phyloP scores from a whole-genome alignment of 129 eudicot species.

The Sambucus nigra region DNA sequence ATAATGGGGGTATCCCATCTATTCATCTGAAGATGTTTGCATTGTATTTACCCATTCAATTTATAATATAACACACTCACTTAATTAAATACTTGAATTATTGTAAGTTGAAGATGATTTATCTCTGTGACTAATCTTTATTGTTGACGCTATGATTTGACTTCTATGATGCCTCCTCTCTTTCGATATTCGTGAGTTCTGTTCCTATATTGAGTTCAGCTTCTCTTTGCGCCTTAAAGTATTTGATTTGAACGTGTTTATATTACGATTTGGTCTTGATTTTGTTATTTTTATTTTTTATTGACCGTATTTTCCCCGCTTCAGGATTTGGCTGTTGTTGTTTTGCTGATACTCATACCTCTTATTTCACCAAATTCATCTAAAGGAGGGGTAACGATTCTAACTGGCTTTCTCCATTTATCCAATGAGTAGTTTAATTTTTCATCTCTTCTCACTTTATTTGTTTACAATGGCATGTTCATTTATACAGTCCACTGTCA shows the following conservation, averaged over 20 bases:
- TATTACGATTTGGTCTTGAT: neutral
- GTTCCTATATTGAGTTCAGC: too few relatives aligned
- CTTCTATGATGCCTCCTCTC: too few relatives aligned
- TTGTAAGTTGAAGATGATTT: too few relatives aligned
- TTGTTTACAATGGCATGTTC: neutral
- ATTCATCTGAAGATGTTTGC: neutral
- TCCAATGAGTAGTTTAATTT: too few relatives aligned
- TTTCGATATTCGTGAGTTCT: too few relatives aligned
- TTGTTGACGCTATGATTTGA: too few relatives aligned
- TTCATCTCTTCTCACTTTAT: neutral
- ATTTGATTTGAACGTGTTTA: neutral
- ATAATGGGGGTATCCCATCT: neutral
- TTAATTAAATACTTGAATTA: too few relatives aligned
- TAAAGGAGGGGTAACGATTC: constrained; percentile 93
- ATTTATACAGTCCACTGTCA: neutral
- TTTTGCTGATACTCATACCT: constrained; percentile 93
- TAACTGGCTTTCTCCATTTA: neutral
- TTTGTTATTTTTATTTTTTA: too few relatives aligned
- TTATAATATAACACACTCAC: too few relatives aligned
- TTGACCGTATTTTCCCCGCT: neutral
- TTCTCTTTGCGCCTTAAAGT: neutral
- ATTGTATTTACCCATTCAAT: neutral
- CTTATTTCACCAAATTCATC: constrained; percentile 96
- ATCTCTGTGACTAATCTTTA: neutral
- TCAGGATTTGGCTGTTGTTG: constrained; percentile 98